phyloP scores from a whole-genome alignment of 2,329 filamentous ascomycete genomes.

The Helotiales sp. region DNA sequence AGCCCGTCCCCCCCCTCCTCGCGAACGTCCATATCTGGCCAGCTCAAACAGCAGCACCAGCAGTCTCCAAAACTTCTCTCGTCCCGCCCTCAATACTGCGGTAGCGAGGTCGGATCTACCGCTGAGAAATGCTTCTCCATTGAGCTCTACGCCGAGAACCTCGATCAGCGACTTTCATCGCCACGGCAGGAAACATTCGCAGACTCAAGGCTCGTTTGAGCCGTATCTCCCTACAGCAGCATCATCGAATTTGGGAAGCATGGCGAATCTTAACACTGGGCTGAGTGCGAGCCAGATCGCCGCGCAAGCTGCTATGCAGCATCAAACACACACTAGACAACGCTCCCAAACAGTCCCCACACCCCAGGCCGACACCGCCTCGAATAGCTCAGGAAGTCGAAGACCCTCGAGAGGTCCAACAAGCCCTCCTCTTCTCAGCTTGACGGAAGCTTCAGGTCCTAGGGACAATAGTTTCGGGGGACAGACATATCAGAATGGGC shows the following conservation, averaged over 20 bases:
- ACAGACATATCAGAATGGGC: constrained; percentile 57
- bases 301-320: constrained; percentile 73
- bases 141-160: constrained; percentile 42
- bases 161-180: constrained; percentile 33
- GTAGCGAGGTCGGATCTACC: constrained; percentile 24
- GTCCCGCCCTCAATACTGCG: constrained; percentile 41
- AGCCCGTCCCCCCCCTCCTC: constrained; percentile 34
- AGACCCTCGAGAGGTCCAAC: constrained; percentile 45
- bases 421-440: constrained; percentile 62
- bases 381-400: constrained; percentile 24
- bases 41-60: constrained; percentile 49
- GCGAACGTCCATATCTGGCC: constrained; percentile 49
- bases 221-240: constrained; percentile 63
- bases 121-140: constrained; percentile 41
- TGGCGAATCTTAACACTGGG: constrained; percentile 37
- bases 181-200: constrained; percentile 67
- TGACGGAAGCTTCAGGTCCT: constrained; percentile 65
- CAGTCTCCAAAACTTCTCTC: constrained; percentile 56
- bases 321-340: constrained; percentile 58
- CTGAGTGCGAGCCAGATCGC: constrained; percentile 74
- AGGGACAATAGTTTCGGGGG: constrained; percentile 54
- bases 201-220: constrained; percentile 76
- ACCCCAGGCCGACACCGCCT: constrained; percentile 34
- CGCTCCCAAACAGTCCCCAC: constrained; percentile 73
- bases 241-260: constrained; percentile 37